phyloP scores from a whole-genome alignment of 257 asterid species.

The Solanum pennellii region DNA sequence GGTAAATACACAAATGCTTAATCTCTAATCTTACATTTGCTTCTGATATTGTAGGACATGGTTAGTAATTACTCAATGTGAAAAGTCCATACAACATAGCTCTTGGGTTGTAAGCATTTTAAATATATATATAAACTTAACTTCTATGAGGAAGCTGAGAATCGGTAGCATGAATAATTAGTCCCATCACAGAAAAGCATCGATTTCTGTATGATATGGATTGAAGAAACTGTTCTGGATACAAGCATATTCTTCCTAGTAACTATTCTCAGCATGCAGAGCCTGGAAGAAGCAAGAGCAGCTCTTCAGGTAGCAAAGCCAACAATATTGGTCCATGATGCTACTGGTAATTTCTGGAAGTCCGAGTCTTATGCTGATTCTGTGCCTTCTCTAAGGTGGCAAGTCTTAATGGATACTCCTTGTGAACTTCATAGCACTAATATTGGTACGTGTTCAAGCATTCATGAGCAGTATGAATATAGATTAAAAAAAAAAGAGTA shows the following conservation, averaged over 20 bases:
- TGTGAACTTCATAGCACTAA: constrained; percentile 2
- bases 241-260: not conserved
- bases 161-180: not conserved
- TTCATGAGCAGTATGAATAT: not conserved
- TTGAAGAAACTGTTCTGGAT: not conserved
- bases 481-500: not conserved
- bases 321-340: constrained; percentile 48
- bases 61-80: not conserved
- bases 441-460: constrained; percentile 14
- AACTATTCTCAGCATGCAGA: constrained; percentile 25
- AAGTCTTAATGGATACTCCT: constrained; percentile 37
- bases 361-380: constrained; percentile 36
- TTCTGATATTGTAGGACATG: not conserved
- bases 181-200: not conserved
- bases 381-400: constrained; percentile 51
- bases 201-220: not conserved
- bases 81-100: not conserved
- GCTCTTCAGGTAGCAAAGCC: constrained; percentile 72
- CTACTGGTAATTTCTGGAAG: constrained; percentile 56
- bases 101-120: not conserved
- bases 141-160: not conserved
- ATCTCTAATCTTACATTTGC: not conserved
- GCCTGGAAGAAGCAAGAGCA: constrained; percentile 70
- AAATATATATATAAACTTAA: not conserved
- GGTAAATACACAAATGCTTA: constrained; percentile 24